A percentile compares a stretch with the other conserved stretches of the same genome.
Evolutionary conservation across 2,329 filamentous ascomycete genomes (phyloP).

Genomic region (Chrysoporthe cubensis): DNA sequence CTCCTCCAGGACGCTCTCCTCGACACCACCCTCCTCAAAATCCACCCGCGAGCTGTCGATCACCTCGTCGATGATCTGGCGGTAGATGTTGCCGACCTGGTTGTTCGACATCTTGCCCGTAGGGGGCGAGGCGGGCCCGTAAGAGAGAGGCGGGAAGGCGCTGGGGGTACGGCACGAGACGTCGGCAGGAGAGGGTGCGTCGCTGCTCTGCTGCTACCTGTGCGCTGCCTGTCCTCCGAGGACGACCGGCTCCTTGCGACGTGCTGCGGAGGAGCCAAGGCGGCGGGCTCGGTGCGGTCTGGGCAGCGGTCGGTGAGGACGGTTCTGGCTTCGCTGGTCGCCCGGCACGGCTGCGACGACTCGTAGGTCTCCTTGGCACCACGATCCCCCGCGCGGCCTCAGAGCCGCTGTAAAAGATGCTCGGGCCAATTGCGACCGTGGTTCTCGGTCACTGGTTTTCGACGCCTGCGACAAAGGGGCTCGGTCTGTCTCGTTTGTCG

Average conservation of each 20-base stretch:
- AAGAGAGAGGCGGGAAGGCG: not conserved
- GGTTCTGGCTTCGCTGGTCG: not conserved
- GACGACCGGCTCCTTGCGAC: not conserved
- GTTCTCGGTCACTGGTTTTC: conserved; percentile 8
- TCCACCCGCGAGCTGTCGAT: conserved; percentile 91
- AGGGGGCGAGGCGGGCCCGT: not conserved
- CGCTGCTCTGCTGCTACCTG: not conserved
- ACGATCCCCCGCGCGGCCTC: conserved; percentile 28
- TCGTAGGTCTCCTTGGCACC: conserved; percentile 29
- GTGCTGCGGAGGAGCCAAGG: not conserved
- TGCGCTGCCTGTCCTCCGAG: not conserved
- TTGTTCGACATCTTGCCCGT: conserved; percentile 58
- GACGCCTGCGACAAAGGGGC: not conserved
- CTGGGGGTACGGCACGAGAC: not conserved
- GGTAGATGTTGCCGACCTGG: conserved; percentile 76
- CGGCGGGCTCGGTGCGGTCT: not conserved
- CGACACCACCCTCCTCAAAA: conserved; percentile 95
- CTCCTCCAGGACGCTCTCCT: conserved; percentile 83
- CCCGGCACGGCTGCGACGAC: conserved; percentile 8
- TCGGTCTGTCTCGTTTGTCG: conserved; percentile 10
- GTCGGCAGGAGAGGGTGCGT: not conserved
- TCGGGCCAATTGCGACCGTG: conserved; percentile 18
- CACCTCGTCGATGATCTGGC: conserved; percentile 79
- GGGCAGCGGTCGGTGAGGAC: conserved; percentile 2
- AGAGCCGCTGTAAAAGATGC: conserved; percentile 23